These are phyloP conservation scores for Rhizoclosmatium globosum DNA, from an alignment of 192 early-diverging fungal genomes.

Conservation along the genomic window DNA sequence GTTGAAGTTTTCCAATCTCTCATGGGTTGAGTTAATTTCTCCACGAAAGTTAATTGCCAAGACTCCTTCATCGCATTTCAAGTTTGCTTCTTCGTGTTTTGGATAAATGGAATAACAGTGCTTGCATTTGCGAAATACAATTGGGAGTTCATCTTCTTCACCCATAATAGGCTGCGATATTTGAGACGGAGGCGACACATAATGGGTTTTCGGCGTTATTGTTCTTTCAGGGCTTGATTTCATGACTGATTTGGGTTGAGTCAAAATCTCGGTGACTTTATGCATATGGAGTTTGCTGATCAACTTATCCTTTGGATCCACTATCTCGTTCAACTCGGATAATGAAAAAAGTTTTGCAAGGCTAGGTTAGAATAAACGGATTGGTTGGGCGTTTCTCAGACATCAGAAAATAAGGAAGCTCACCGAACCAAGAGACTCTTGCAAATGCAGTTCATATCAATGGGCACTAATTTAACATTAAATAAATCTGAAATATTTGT, in stretches of 20 bases:
- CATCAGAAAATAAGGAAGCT: conserved; percentile 2
- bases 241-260: neutral
- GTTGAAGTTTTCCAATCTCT: conserved; percentile 46
- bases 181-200: neutral
- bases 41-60: neutral
- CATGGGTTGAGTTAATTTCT: neutral
- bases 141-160: conserved; percentile 33
- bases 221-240: neutral
- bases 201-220: conserved; percentile 36
- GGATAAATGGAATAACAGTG: neutral
- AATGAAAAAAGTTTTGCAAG: conserved; percentile 45
- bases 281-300: conserved; percentile 38
- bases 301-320: conserved; percentile 55
- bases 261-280: conserved; percentile 8
- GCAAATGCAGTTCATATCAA: conserved; percentile 58
- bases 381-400: neutral
- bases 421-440: conserved; percentile 46
- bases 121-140: conserved; percentile 12
- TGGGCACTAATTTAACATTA: conserved; percentile 44
- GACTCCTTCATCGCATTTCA: conserved; percentile 11
- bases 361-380: conserved; percentile 21
- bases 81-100: conserved; percentile 12
- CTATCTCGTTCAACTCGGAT: conserved; percentile 42
- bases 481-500: neutral
- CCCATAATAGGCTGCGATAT: conserved; percentile 9